Percentiles rank a stretch among this genome's conserved stretches.
Conservation (phyloP, 2,329 filamentous ascomycete genomes). For the Colletotrichum sp. region DNA sequence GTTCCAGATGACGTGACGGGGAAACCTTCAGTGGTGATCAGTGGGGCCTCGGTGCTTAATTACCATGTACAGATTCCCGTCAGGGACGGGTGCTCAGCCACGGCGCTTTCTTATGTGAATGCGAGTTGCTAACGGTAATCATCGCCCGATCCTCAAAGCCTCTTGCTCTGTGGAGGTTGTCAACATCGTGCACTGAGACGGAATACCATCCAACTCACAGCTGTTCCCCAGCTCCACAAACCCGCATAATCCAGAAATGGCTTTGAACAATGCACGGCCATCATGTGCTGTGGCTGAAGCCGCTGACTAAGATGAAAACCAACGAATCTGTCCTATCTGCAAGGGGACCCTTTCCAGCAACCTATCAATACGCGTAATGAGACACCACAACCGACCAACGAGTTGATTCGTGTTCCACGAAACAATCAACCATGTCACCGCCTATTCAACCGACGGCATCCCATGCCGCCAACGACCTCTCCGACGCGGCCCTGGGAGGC, state of each 20-base stretch:
- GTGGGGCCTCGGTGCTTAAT: not conserved
- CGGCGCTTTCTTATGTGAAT: not conserved
- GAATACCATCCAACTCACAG: not conserved
- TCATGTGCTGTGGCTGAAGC: not conserved
- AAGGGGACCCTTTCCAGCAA: not conserved
- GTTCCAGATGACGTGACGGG: not conserved
- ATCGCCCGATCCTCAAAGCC: not conserved
- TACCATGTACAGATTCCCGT: not conserved
- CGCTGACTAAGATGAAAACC: not conserved
- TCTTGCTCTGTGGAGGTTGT: fast-evolving
- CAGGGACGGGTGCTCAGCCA: not conserved
- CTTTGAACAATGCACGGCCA: not conserved
- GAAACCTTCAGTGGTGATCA: not conserved
- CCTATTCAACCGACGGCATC: not conserved
- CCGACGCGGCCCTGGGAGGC: slow-evolving; percentile 36
- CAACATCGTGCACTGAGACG: not conserved
- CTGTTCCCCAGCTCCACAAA: not conserved
- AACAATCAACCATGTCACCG: not conserved
- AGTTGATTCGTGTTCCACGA: not conserved
- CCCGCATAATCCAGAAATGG: not conserved
- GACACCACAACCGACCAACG: not conserved
- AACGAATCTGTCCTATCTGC: not conserved
- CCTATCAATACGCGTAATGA: not conserved
- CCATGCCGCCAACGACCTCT: slow-evolving; percentile 36
- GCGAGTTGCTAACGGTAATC: not conserved